A percentile compares a stretch with the other conserved stretches of the same genome.
Evolutionary conservation across 2,329 filamentous ascomycete genomes (phyloP).

Genomic region (Colletotrichum viniferum): DNA sequence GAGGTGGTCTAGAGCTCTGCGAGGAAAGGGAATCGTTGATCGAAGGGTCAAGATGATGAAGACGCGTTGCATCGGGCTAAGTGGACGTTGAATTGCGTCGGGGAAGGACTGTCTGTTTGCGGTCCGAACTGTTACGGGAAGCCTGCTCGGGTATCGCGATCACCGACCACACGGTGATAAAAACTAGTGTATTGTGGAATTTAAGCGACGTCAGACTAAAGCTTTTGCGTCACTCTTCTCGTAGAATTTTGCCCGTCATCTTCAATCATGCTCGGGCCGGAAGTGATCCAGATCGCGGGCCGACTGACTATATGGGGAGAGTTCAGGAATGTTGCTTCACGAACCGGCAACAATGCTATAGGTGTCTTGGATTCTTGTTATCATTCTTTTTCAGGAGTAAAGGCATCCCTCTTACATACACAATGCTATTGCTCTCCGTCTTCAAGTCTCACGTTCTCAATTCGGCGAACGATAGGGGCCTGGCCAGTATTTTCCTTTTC

Average conservation of each 20-base stretch:
- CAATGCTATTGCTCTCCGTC: no score
- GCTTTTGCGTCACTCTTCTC: not conserved
- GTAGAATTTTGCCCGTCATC: not conserved
- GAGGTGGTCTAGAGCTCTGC: not conserved
- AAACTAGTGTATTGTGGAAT: not conserved
- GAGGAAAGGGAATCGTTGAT: not conserved
- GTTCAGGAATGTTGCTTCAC: not conserved
- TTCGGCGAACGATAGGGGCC: no score
- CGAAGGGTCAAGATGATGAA: not conserved
- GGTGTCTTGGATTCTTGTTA: not conserved
- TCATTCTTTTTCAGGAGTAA: not conserved
- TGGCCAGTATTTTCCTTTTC: no score
- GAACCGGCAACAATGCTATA: conserved; percentile 26
- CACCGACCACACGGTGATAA: not conserved
- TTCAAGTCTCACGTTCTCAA: no score
- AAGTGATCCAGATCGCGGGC: not conserved
- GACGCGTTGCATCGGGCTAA: not conserved
- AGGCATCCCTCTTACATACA: no score
- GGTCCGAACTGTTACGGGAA: not conserved
- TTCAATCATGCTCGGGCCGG: not conserved
- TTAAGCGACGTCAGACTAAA: not conserved
- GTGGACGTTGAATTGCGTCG: not conserved
- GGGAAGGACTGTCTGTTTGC: not conserved
- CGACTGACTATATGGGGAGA: conserved; percentile 21
- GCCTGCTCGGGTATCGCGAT: not conserved